These are phyloP conservation scores for Irpex lacteus DNA, from an alignment of 1,284 basidiomycete species.

Conservation along the genomic window DNA sequence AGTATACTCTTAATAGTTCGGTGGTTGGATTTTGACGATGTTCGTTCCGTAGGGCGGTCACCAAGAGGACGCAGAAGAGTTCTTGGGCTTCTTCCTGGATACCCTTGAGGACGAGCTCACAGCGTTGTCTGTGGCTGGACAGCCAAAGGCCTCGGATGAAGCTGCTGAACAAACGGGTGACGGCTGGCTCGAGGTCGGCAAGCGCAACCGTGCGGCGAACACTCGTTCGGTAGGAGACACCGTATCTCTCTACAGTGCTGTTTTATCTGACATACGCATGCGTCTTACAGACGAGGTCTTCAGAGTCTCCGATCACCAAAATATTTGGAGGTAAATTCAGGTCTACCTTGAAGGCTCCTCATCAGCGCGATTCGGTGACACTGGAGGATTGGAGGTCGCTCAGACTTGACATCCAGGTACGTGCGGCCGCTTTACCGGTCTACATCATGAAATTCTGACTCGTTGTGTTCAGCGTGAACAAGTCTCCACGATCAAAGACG, in stretches of 20 bases:
- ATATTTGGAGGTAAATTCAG: conserved; percentile 95
- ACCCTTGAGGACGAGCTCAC: conserved; percentile 93
- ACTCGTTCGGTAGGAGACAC: conserved; percentile 67
- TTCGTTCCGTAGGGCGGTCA: conserved; percentile 66
- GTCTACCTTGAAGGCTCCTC: conserved; percentile 81
- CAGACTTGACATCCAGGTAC: conserved; percentile 85
- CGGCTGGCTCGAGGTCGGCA: conserved; percentile 93
- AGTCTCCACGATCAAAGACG: conserved; percentile 82
- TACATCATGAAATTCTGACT: neutral
- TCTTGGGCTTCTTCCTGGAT: conserved; percentile 96
- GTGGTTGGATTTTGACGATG: neutral
- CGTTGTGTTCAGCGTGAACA: conserved; percentile 53
- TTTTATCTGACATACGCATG: neutral
- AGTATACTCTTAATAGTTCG: neutral
- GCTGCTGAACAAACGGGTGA: conserved; percentile 45
- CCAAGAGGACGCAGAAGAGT: conserved; percentile 99
- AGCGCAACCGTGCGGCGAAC: conserved; percentile 81
- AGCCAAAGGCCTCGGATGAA: conserved; percentile 41
- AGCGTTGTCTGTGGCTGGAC: conserved; percentile 43
- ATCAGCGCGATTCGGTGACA: conserved; percentile 84
- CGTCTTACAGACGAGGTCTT: conserved; percentile 63
- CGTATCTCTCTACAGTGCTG: neutral
- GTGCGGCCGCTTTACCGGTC: conserved; percentile 19
- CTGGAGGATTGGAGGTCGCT: conserved; percentile 93
- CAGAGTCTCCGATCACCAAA: conserved; percentile 85